phyloP scores from a whole-genome alignment of 305 asterid genomes.

The Fraxinus ornus region DNA sequence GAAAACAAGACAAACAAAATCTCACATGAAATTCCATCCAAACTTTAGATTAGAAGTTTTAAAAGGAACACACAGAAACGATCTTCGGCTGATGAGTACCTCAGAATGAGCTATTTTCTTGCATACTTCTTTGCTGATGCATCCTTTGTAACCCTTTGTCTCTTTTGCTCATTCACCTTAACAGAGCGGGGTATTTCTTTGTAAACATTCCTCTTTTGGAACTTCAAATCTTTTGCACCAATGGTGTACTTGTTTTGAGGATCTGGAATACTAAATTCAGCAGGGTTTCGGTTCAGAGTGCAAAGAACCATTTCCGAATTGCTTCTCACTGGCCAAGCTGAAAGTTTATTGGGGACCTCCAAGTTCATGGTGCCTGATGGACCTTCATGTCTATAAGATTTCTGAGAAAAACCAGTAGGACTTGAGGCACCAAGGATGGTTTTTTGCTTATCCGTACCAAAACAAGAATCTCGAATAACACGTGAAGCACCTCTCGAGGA shows the following conservation, averaged over 20 bases:
- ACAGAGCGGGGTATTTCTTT: constrained; percentile 19
- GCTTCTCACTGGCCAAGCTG: constrained; percentile 12
- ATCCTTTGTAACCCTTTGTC: constrained; percentile 35
- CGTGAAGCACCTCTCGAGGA: background rate
- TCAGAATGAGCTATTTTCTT: constrained; percentile 21
- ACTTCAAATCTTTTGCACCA: constrained; percentile 46
- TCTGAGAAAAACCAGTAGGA: background rate
- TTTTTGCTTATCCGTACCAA: background rate
- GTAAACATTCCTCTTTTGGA: constrained; percentile 29
- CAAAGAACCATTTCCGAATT: constrained; percentile 33
- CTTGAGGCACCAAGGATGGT: background rate
- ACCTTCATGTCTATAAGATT: background rate
- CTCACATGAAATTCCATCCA: background rate
- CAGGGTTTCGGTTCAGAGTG: constrained; percentile 67
- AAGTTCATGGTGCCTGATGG: constrained; percentile 15
- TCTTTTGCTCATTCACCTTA: constrained; percentile 37
- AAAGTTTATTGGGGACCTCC: constrained; percentile 20
- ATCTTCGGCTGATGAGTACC: background rate
- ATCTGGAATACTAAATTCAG: constrained; percentile 60
- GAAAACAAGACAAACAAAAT: background rate
- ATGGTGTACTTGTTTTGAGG: constrained; percentile 54
- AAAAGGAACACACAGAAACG: background rate
- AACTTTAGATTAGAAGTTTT: background rate
- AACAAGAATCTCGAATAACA: background rate
- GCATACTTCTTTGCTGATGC: constrained; percentile 27